These are phyloP conservation scores for Plantago coronopus DNA, from an alignment of 305 asterid genomes.

Conservation along the genomic window DNA sequence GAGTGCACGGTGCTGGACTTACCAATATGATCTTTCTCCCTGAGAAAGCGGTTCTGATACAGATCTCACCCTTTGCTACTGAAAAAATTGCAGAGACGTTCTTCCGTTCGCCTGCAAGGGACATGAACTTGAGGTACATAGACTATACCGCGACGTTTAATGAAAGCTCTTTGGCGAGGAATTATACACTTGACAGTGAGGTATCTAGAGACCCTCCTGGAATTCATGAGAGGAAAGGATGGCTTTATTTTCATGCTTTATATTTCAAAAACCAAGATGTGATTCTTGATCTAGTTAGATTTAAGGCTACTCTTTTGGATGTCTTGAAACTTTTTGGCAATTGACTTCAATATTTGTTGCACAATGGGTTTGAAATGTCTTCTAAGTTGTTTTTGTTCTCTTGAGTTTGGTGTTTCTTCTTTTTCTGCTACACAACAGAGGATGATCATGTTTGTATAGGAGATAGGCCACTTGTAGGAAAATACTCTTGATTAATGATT, in stretches of 20 bases:
- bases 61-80: slow-evolving; percentile 50
- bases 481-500: too few species aligned
- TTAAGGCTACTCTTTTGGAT: slow-evolving; percentile 28
- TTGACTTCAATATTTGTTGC: neutral
- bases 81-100: slow-evolving; percentile 29
- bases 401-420: neutral
- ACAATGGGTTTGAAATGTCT: neutral
- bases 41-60: slow-evolving; percentile 46
- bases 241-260: slow-evolving; percentile 25
- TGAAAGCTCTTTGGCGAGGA: slow-evolving; percentile 45
- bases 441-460: too few species aligned
- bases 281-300: slow-evolving; percentile 37
- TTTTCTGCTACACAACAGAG: too few species aligned
- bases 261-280: slow-evolving; percentile 42
- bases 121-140: slow-evolving; percentile 45
- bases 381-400: neutral
- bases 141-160: slow-evolving; percentile 38
- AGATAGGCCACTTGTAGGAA: too few species aligned
- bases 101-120: slow-evolving; percentile 31
- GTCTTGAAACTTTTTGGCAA: slow-evolving; percentile 28
- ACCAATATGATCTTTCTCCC: slow-evolving; percentile 66
- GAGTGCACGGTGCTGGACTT: slow-evolving; percentile 73
- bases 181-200: slow-evolving; percentile 29
- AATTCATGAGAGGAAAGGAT: slow-evolving; percentile 25
- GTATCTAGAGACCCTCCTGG: slow-evolving; percentile 31